Base-by-base conservation (phyloP, 768 basidiomycete genomes). In the Tephrocybe rancida region DNA sequence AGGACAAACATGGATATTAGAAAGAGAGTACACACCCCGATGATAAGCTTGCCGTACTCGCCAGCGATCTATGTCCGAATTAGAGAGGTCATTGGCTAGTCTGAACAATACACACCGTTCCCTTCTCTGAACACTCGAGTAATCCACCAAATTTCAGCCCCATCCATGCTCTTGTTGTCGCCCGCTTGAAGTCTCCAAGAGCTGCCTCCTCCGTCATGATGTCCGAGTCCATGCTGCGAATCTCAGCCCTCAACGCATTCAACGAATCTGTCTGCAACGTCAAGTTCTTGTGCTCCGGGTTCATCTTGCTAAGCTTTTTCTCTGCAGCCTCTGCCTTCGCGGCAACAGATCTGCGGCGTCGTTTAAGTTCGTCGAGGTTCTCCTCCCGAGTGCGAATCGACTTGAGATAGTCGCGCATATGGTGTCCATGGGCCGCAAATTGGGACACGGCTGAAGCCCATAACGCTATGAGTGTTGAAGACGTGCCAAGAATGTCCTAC, bases 221-320 rank as follows among this genome's bases (percentile, higher is more conserved):
- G 18, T 94, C 88, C 2, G 85, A 79, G 62, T 97, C 95, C 70
- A 95, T 77, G 5, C 67, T 61, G 1, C 85, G 75, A 48, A 96
- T 95, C 64, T 95, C 88, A 14, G 87, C 86, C 48, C 87, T 80
- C 25, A 95, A 71, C 13, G 74, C 73, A 59, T 86, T 86, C 42
- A 97, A 71, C 1, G 76, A 67, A 22, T 93, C 91, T 1, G 86
- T 88, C 68, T 96, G 95, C 50, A 73, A 60, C 2, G 73, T 70
- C 30, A 93, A 71, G 60, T 90, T 89, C 77, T 96, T 98, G 73
- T 95, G 84, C 68, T 95, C 92, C 0, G 89, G 79, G 57, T 80
- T 81, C 94, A 97, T 95, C 74, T 88, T 96, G 70, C 79, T 83
- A 32, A 98, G 79, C 66, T 95, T 96, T 75, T 80, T 90, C 60